These are phyloP conservation scores for Oryza punctata DNA, from an alignment of 176 grass and related monocot genomes.

Conservation along the genomic window DNA sequence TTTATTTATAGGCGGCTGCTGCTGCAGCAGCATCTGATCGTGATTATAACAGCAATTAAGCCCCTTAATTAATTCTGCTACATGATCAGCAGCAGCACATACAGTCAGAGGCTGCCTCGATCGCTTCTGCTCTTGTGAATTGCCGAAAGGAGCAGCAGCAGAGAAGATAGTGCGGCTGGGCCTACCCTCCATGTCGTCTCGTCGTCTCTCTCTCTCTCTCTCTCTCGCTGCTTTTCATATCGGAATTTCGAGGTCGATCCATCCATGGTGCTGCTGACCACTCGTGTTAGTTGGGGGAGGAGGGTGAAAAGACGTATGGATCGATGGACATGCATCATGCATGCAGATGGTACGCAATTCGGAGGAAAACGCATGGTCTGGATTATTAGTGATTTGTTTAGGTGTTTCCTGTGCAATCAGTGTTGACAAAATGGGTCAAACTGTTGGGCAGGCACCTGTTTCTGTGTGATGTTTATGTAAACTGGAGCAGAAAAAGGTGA, in stretches of 20 bases:
- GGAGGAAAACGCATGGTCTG: background rate
- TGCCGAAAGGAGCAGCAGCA: slow-evolving; percentile 31
- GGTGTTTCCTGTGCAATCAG: background rate
- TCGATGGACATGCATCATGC: background rate
- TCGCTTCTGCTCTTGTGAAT: slow-evolving; percentile 11
- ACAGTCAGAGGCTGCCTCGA: background rate
- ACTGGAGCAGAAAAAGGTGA: background rate
- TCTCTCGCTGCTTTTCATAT: slow-evolving; percentile 27
- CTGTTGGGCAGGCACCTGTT: background rate
- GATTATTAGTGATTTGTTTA: background rate
- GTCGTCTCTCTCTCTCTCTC: background rate
- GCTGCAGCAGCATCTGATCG: background rate
- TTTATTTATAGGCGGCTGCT: background rate
- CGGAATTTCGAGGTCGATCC: slow-evolving; percentile 38
- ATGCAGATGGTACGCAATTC: background rate
- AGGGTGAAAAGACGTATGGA: slow-evolving; percentile 21
- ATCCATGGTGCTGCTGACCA: background rate
- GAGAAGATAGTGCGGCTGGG: slow-evolving; percentile 37
- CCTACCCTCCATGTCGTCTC: slow-evolving; percentile 5
- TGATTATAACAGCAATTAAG: background rate
- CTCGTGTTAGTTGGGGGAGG: background rate
- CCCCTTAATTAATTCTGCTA: background rate
- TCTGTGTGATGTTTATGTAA: background rate
- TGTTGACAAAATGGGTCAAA: background rate
- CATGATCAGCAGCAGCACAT: background rate